These are phyloP conservation scores for Pythium monospermum DNA, from an alignment of 352 stramenopile genomes.

Conservation along the genomic window DNA sequence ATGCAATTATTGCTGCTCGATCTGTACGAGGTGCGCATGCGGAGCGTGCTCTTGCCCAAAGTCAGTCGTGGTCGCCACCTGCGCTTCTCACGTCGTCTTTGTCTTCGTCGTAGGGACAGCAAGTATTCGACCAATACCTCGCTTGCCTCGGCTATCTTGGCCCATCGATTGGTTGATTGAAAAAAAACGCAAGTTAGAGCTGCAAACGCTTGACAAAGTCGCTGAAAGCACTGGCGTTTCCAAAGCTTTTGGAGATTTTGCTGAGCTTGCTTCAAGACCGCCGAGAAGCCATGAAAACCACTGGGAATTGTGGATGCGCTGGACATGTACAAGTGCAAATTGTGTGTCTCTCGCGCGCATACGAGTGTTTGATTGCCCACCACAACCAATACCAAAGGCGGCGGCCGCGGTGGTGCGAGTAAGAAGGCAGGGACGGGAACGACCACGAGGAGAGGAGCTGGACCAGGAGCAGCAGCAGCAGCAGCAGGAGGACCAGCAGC, in stretches of 20 bases:
- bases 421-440: no score
- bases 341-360: slow-evolving; percentile 73
- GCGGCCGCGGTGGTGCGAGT: slow-evolving; percentile 14
- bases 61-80: no score
- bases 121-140: no score
- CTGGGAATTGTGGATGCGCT: slow-evolving; percentile 77
- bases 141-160: slow-evolving; percentile 81
- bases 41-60: slow-evolving; percentile 81
- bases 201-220: slow-evolving; percentile 79
- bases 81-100: slow-evolving; percentile 33
- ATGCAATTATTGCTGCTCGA: slow-evolving; percentile 85
- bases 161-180: slow-evolving; percentile 90
- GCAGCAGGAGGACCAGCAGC: slow-evolving; percentile 33
- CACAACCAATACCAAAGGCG: slow-evolving; percentile 11
- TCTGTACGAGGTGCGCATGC: slow-evolving; percentile 82
- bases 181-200: slow-evolving; percentile 93
- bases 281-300: slow-evolving; percentile 72
- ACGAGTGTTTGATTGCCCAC: slow-evolving; percentile 15
- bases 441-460: no score
- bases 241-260: slow-evolving; percentile 74
- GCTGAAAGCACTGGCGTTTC: slow-evolving; percentile 83
- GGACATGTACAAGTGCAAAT: slow-evolving; percentile 77
- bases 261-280: slow-evolving; percentile 73
- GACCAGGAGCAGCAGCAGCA: no score
- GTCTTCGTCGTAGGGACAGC: no score